Evolutionary conservation across 176 grass and related monocot species (phyloP).

Genomic region (Oryza coarctata): DNA sequence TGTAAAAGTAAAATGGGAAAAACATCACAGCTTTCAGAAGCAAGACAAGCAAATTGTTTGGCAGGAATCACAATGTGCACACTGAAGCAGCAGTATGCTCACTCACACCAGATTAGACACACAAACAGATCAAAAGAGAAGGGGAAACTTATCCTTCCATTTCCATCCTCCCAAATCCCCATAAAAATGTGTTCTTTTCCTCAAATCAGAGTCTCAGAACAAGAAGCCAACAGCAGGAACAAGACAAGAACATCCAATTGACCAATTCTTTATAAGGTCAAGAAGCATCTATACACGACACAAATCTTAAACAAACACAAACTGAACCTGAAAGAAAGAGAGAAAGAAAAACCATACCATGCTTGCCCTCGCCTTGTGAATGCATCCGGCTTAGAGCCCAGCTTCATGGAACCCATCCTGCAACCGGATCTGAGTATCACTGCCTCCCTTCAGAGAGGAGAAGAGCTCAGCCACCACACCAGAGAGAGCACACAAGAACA

Average conservation of each 20-base stretch:
- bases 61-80: neutral
- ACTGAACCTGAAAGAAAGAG: slow-evolving; percentile 5
- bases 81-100: neutral
- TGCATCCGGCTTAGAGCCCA: slow-evolving; percentile 57
- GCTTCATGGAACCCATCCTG: slow-evolving; percentile 55
- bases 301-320: neutral
- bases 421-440: neutral
- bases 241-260: slow-evolving; percentile 1
- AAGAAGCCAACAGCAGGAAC: slow-evolving; percentile 7
- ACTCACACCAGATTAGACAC: neutral
- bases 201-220: neutral
- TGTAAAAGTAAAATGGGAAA: neutral
- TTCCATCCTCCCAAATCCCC: slow-evolving; percentile 6
- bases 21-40: neutral
- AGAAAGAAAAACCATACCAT: slow-evolving; percentile 40
- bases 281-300: slow-evolving; percentile 11
- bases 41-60: neutral
- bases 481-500: slow-evolving; percentile 16
- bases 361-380: slow-evolving; percentile 64
- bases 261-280: neutral
- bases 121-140: neutral
- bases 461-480: neutral
- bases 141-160: neutral
- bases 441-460: neutral
- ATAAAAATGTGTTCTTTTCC: neutral